Evolutionary conservation across 2,329 filamentous ascomycete genomes (phyloP).

Genomic region (Herpotrichia juniperi): DNA sequence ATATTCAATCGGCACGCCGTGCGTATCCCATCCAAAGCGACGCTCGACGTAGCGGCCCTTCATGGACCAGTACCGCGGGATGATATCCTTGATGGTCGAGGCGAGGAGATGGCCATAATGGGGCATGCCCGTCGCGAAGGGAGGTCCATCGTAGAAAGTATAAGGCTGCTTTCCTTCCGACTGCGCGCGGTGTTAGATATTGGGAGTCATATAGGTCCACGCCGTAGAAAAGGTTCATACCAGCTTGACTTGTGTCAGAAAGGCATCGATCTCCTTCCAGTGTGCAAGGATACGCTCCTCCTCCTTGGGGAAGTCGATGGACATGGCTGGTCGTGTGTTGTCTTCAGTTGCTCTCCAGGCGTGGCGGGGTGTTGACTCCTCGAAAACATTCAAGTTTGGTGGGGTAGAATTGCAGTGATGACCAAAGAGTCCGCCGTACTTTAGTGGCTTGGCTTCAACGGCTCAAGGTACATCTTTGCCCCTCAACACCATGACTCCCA

Average conservation of each 20-base stretch:
- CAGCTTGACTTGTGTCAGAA: slow-evolving; percentile 84
- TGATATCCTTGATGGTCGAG: slow-evolving; percentile 96
- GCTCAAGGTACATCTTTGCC: background rate
- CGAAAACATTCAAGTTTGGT: slow-evolving; percentile 1
- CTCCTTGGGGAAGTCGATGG: slow-evolving; percentile 90
- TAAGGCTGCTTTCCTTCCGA: slow-evolving; percentile 83
- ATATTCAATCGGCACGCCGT: slow-evolving; percentile 93
- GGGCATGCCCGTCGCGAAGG: slow-evolving; percentile 62
- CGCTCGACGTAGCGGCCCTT: slow-evolving; percentile 92
- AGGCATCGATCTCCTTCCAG: slow-evolving; percentile 93
- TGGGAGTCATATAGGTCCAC: slow-evolving; percentile 8
- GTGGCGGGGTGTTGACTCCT: slow-evolving; percentile 32
- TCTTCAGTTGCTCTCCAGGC: slow-evolving; percentile 18
- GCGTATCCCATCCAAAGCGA: slow-evolving; percentile 94
- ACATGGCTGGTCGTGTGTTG: slow-evolving; percentile 60
- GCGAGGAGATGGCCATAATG: slow-evolving; percentile 82
- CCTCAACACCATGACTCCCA: too few species aligned
- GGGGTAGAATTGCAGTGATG: background rate
- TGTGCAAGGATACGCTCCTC: slow-evolving; percentile 83
- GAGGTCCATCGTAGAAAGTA: slow-evolving; percentile 84
- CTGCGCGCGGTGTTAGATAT: slow-evolving; percentile 17
- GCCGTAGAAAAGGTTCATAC: slow-evolving; percentile 18
- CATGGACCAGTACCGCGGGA: slow-evolving; percentile 97
- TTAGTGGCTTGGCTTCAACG: too few species aligned
- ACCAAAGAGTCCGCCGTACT: background rate